phyloP scores from a whole-genome alignment of 176 grass and related monocot species.

The Thinopyrum elongatum region DNA sequence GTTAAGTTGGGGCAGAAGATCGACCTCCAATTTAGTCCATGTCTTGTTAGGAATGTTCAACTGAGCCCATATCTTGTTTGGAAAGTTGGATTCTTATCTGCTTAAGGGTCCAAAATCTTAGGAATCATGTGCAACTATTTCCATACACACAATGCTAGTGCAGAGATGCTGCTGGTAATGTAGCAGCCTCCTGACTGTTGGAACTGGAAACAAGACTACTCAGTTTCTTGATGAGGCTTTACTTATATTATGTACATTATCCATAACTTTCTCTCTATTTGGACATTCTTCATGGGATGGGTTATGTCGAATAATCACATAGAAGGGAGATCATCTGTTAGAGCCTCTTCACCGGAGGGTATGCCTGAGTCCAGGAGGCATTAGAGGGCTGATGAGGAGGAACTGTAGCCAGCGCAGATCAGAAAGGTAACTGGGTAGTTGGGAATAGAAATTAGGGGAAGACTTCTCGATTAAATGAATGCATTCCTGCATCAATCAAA shows the following conservation, averaged over 20 bases:
- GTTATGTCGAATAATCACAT: neutral
- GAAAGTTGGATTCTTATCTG: neutral
- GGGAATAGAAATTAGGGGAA: neutral
- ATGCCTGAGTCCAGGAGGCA: neutral
- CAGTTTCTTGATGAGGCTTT: neutral
- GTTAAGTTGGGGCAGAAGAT: neutral
- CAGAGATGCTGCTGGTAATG: neutral
- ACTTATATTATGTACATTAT: too few relatives aligned
- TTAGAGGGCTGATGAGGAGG: neutral
- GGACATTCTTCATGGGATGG: too few relatives aligned
- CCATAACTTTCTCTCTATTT: neutral
- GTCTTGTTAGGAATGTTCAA: neutral
- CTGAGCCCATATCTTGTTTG: neutral
- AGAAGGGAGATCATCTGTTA: neutral
- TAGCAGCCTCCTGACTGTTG: neutral
- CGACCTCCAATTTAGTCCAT: neutral
- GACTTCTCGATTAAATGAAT: neutral
- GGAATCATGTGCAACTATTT: neutral
- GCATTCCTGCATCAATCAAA: neutral
- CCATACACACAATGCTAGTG: neutral
- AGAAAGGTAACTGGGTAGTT: neutral
- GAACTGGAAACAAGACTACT: neutral
- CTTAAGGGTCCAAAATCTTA: neutral
- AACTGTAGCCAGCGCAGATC: neutral
- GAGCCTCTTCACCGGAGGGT: neutral